A percentile compares a stretch with the other conserved stretches of the same genome.
Conservation (phyloP, 805 yeast genomes). For the Candida suzukii region DNA sequence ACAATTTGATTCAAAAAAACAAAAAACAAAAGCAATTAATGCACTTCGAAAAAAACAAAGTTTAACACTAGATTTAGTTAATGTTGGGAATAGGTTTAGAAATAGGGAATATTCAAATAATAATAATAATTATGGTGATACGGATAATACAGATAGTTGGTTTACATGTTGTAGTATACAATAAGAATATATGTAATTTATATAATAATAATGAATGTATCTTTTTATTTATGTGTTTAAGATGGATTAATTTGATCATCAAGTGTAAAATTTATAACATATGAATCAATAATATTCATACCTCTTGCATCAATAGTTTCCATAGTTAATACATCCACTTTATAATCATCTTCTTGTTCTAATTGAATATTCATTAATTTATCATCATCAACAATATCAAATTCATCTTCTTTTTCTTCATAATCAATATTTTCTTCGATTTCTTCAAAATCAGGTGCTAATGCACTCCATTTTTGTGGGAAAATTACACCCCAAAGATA, state of each 20-base stretch:
- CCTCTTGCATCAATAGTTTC: constrained; percentile 73
- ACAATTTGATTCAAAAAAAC: background rate
- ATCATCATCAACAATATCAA: constrained; percentile 70
- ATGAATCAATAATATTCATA: constrained; percentile 45
- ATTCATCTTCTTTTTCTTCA: constrained; percentile 85
- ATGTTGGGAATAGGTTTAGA: background rate
- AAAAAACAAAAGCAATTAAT: background rate
- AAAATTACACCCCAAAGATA: constrained; percentile 76
- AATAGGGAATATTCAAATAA: background rate
- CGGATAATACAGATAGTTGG: background rate
- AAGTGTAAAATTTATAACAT: constrained; percentile 38
- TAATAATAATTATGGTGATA: background rate
- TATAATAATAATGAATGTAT: background rate
- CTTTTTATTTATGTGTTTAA: background rate
- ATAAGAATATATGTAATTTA: background rate
- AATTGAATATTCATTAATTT: constrained; percentile 52
- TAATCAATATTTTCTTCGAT: constrained; percentile 88
- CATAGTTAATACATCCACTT: constrained; percentile 57
- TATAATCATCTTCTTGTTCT: constrained; percentile 54
- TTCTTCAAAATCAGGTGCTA: constrained; percentile 95
- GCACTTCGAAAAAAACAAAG: background rate
- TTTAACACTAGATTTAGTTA: background rate
- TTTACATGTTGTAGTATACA: constrained; percentile 1
- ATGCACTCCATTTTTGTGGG: constrained; percentile 93
- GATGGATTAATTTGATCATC: background rate